phyloP scores from a whole-genome alignment of 805 yeast species.

The Wickerhamiella hasegawae region DNA sequence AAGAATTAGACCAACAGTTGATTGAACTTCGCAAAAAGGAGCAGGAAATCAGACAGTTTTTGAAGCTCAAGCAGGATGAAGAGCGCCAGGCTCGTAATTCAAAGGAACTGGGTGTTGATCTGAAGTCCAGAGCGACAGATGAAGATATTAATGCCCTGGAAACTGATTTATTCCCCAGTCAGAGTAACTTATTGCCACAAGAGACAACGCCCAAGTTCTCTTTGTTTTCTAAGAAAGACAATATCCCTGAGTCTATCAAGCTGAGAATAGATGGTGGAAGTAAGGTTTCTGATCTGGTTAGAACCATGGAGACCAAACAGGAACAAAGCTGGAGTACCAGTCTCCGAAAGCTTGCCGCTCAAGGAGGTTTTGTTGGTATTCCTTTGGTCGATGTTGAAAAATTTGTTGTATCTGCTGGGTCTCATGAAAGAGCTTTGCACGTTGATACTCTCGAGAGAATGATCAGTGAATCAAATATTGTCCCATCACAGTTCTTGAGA shows the following conservation, averaged over 20 bases:
- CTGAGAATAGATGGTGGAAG: too few species aligned
- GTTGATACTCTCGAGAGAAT: constrained; percentile 13
- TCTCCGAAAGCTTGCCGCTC: background rate
- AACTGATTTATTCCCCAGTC: too few species aligned
- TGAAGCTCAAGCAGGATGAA: constrained; percentile 11
- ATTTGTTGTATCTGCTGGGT: constrained; percentile 17
- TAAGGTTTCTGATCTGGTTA: too few species aligned
- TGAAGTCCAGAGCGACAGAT: constrained; percentile 3
- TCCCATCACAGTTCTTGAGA: constrained; percentile 9
- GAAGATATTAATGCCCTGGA: constrained; percentile 11
- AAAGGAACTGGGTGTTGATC: constrained; percentile 3
- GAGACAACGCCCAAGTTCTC: constrained; percentile 6
- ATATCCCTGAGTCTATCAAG: background rate
- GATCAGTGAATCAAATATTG: constrained; percentile 12
- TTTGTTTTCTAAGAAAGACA: background rate
- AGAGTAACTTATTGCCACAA: constrained; percentile 7
- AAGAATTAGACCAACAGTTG: constrained; percentile 9
- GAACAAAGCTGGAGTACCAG: background rate
- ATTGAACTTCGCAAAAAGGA: constrained; percentile 9
- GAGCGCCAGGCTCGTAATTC: constrained; percentile 7
- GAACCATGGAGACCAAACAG: too few species aligned
- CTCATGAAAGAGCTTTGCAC: constrained; percentile 11
- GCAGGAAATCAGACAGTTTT: constrained; percentile 4
- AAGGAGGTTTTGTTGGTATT: constrained; percentile 4
- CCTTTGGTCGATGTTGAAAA: constrained; percentile 13